Evolutionary conservation across 306 rosid species (phyloP).

Genomic region (Argentina anserina): DNA sequence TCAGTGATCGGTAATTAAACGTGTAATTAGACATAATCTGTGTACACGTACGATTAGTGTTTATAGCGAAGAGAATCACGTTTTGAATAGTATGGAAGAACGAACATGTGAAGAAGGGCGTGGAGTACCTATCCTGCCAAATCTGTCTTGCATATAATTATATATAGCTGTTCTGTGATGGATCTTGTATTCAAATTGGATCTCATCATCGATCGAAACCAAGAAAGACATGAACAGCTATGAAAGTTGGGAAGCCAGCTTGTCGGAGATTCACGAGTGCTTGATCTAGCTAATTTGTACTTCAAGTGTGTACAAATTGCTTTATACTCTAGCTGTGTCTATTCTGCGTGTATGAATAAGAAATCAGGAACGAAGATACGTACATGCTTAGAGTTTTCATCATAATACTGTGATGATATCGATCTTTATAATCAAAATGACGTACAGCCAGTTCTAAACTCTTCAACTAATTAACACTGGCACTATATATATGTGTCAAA

Average conservation of each 20-base stretch:
- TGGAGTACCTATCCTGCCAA: background rate
- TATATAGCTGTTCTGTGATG: background rate
- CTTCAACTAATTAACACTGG: too few relatives aligned
- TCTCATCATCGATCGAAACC: background rate
- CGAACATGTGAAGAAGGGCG: conserved; percentile 6
- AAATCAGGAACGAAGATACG: background rate
- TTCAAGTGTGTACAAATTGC: background rate
- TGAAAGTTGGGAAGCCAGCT: background rate
- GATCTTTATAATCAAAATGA: background rate
- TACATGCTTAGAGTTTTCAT: background rate
- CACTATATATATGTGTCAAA: too few relatives aligned
- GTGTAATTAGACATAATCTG: too few relatives aligned
- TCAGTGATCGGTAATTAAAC: background rate
- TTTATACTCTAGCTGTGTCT: background rate
- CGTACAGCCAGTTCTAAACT: too few relatives aligned
- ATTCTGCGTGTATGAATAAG: background rate
- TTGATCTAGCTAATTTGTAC: background rate
- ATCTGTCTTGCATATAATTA: background rate
- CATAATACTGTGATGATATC: too few relatives aligned
- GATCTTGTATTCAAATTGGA: background rate
- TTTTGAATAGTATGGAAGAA: background rate
- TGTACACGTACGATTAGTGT: background rate
- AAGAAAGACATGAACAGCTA: background rate
- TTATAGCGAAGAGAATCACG: background rate
- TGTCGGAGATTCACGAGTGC: conserved; percentile 8